Conservation (phyloP, 352 stramenopile species). For the Globisporangium cederbergense region DNA sequence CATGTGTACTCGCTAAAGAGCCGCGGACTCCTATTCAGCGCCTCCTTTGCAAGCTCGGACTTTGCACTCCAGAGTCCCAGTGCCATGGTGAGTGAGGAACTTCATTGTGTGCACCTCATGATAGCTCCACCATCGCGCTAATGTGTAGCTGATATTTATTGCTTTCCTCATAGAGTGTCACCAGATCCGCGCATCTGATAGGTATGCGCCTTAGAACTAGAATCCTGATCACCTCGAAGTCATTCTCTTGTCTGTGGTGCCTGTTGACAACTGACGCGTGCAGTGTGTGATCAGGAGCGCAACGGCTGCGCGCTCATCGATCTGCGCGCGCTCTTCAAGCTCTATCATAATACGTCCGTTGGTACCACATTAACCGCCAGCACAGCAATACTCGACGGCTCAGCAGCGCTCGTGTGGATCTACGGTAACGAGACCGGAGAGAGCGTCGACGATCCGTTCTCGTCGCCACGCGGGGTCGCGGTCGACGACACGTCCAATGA, state of each 20-base stretch:
- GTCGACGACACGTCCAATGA: conserved; percentile 57
- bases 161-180: conserved; percentile 3
- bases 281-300: conserved; percentile 36
- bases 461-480: conserved; percentile 23
- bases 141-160: background rate
- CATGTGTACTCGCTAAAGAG: conserved; percentile 29
- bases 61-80: conserved; percentile 15
- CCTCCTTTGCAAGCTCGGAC: conserved; percentile 9
- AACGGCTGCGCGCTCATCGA: conserved; percentile 25
- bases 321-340: conserved; percentile 32
- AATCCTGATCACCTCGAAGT: background rate
- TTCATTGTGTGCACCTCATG: background rate
- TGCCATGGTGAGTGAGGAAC: conserved; percentile 18
- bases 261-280: conserved; percentile 8
- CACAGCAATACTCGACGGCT: background rate
- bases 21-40: conserved; percentile 23
- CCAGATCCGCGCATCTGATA: conserved; percentile 20
- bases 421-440: background rate
- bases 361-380: too few species aligned
- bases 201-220: background rate
- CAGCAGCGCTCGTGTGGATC: conserved; percentile 3
- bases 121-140: background rate
- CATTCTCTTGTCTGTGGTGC: background rate
- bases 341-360: conserved; percentile 10
- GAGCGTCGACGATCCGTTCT: conserved; percentile 8